phyloP scores from a whole-genome alignment of 805 yeast species.

The Metschnikowia gruessii region DNA sequence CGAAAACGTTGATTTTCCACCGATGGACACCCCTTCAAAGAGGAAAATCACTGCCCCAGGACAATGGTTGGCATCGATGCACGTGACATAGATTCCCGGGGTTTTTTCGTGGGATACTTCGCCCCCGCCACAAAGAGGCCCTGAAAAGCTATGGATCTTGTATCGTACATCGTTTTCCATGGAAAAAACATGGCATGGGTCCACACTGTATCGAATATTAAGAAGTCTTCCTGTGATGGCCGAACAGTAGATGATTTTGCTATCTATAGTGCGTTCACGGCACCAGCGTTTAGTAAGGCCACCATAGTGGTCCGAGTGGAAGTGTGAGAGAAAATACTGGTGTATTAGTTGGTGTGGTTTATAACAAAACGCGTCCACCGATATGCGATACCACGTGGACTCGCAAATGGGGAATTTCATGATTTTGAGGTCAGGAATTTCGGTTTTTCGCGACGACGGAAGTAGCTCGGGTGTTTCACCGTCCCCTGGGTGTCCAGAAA shows the following conservation, averaged over 20 bases:
- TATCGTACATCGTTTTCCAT: slow-evolving; percentile 43
- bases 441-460: slow-evolving; percentile 21
- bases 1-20: slow-evolving; percentile 28
- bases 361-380: slow-evolving; percentile 66
- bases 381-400: slow-evolving; percentile 35
- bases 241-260: slow-evolving; percentile 71
- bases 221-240: slow-evolving; percentile 62
- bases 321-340: slow-evolving; percentile 71
- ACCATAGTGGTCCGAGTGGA: slow-evolving; percentile 92
- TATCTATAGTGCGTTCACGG: slow-evolving; percentile 37
- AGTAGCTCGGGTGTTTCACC: slow-evolving; percentile 11
- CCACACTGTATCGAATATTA: slow-evolving; percentile 52
- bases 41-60: slow-evolving; percentile 90
- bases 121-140: slow-evolving; percentile 18
- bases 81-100: slow-evolving; percentile 50
- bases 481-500: not conserved
- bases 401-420: slow-evolving; percentile 37
- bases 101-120: slow-evolving; percentile 5
- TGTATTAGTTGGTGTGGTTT: slow-evolving; percentile 44
- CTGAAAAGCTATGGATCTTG: slow-evolving; percentile 19
- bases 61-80: slow-evolving; percentile 90
- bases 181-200: slow-evolving; percentile 43
- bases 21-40: slow-evolving; percentile 47
- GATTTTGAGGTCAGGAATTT: slow-evolving; percentile 55
- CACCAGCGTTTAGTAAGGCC: slow-evolving; percentile 80